A percentile compares a stretch with the other conserved stretches of the same genome.
phyloP scores from a whole-genome alignment of 106 monocot genomes.

The Alisma plantagoaquatica region DNA sequence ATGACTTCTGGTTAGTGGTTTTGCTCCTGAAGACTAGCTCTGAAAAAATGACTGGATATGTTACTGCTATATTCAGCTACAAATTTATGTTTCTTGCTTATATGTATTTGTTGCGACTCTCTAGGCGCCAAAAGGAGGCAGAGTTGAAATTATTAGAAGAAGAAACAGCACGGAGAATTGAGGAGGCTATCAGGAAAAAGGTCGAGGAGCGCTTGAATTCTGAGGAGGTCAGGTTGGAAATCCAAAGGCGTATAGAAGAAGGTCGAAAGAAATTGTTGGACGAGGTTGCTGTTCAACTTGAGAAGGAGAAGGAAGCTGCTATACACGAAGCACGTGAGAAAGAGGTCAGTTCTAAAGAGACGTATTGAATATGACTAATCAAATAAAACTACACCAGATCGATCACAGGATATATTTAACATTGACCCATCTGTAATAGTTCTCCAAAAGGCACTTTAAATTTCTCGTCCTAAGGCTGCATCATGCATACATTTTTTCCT shows the following conservation, averaged over 20 bases:
- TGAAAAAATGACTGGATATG: constrained; percentile 7
- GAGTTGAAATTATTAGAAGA: constrained; percentile 92
- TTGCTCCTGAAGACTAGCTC: no score
- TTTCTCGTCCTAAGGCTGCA: neutral
- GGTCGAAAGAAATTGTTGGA: constrained; percentile 78
- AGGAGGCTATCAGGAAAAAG: constrained; percentile 88
- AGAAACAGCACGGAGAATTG: constrained; percentile 87
- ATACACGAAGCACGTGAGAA: constrained; percentile 67
- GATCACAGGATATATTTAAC: no score
- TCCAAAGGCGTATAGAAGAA: constrained; percentile 65
- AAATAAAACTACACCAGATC: no score
- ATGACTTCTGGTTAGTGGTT: constrained; percentile 15
- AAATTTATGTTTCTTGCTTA: constrained; percentile 4
- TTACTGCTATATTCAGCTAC: neutral
- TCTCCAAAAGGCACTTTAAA: neutral
- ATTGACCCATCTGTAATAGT: no score
- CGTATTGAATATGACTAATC: no score
- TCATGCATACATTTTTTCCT: neutral
- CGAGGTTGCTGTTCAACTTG: constrained; percentile 69
- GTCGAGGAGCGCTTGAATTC: constrained; percentile 90
- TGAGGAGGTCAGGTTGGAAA: constrained; percentile 70
- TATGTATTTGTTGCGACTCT: constrained; percentile 8
- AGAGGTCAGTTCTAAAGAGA: constrained; percentile 29
- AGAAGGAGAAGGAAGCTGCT: constrained; percentile 89
- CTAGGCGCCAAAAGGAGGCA: constrained; percentile 87